Evolutionary conservation across 257 asterid species (phyloP).

Genomic region (Solanum infundibuliforme): DNA sequence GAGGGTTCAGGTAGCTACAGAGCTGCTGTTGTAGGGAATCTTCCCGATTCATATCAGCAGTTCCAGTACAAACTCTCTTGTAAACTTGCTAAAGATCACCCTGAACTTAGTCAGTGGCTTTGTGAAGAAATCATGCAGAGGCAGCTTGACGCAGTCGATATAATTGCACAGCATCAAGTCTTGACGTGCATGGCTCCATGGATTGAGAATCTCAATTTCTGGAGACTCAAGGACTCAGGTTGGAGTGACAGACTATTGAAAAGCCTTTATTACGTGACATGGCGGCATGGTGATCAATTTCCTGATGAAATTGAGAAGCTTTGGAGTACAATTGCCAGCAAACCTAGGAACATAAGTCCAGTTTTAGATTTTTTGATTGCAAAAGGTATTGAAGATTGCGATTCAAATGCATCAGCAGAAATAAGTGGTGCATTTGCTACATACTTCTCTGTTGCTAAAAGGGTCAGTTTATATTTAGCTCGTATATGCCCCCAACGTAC

Average conservation of each 20-base stretch:
- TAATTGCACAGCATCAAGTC: constrained; percentile 98
- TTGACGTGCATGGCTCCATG: constrained; percentile 99
- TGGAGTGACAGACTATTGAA: constrained; percentile 95
- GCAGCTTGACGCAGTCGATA: constrained; percentile 97
- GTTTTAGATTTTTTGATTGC: constrained; percentile 94
- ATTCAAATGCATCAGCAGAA: constrained; percentile 96
- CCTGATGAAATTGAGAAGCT: constrained; percentile 99
- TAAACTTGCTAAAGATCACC: constrained; percentile 98
- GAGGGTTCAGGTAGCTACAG: constrained; percentile 84
- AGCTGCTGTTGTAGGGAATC: constrained; percentile 99
- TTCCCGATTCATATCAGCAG: constrained; percentile 97
- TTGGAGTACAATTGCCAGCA: constrained; percentile 99
- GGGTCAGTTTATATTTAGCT: constrained; percentile 92
- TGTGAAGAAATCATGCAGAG: constrained; percentile 99
- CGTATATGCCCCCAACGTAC: constrained; percentile 98
- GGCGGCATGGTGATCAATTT: constrained; percentile 98
- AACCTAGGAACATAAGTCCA: constrained; percentile 91
- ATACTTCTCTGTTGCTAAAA: constrained; percentile 92
- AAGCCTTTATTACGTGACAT: constrained; percentile 89
- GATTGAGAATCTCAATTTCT: constrained; percentile 96
- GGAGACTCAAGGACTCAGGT: constrained; percentile 95
- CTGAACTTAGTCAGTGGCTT: constrained; percentile 91
- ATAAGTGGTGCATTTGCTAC: constrained; percentile 99
- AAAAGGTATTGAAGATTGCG: constrained; percentile 97
- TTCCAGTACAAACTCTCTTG: constrained; percentile 97